Evolutionary conservation across 352 stramenopile species (phyloP).

Genomic region (Chloridella minuta): DNA sequence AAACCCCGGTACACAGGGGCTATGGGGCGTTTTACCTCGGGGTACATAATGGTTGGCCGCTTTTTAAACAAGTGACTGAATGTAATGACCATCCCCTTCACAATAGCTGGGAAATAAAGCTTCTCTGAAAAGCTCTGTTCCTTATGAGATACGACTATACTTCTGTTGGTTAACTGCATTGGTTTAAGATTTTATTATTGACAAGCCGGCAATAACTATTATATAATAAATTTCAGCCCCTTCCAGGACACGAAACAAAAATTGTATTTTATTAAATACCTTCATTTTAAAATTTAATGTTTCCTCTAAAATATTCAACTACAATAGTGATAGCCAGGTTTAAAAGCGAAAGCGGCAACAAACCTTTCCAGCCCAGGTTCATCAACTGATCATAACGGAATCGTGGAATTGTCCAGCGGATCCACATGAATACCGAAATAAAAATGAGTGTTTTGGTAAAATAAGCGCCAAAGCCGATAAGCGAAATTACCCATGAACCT

Average conservation of each 20-base stretch:
- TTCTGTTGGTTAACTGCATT: neutral
- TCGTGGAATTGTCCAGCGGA: too few species aligned
- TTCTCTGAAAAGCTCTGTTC: conserved; percentile 15
- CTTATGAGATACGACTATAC: conserved; percentile 2
- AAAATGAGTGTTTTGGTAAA: too few species aligned
- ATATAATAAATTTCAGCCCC: neutral
- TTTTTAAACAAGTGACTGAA: too few species aligned
- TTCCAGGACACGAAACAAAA: conserved; percentile 18
- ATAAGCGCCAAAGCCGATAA: too few species aligned
- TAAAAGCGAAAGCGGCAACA: neutral
- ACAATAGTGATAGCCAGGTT: conserved; percentile 11
- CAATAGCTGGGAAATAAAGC: conserved; percentile 11
- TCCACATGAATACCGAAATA: too few species aligned
- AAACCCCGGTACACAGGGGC: too few species aligned
- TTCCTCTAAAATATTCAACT: conserved; percentile 24
- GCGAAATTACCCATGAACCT: too few species aligned
- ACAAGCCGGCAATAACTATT: conserved; percentile 18
- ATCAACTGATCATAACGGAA: too few species aligned
- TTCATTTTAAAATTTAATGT: conserved; percentile 23
- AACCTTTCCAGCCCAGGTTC: too few species aligned
- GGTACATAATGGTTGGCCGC: too few species aligned
- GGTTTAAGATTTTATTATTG: conserved; percentile 17
- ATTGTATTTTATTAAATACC: conserved; percentile 27
- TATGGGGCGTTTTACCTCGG: too few species aligned
- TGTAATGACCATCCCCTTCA: neutral